phyloP scores from a whole-genome alignment of 2,329 filamentous ascomycete genomes.

The Penicillium sp. region DNA sequence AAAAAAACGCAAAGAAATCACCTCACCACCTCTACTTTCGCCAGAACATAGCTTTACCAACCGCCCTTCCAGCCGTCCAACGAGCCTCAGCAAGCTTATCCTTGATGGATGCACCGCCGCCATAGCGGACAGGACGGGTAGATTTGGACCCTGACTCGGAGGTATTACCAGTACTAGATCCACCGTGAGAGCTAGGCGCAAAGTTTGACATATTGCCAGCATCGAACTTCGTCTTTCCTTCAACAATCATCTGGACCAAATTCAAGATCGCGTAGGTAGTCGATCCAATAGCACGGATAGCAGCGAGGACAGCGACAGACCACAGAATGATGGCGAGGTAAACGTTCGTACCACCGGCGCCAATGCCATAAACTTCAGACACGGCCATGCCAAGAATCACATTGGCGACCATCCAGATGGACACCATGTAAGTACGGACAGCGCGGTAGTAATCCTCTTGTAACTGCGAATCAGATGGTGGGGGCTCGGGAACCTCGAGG shows the following conservation, averaged over 20 bases:
- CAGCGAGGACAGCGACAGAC: constrained; percentile 79
- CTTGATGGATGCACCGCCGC: constrained; percentile 34
- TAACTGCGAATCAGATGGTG: constrained; percentile 71
- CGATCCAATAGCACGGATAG: constrained; percentile 82
- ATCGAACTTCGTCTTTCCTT: constrained; percentile 70
- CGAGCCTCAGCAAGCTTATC: constrained; percentile 38
- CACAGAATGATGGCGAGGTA: constrained; percentile 94
- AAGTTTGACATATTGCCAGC: constrained; percentile 37
- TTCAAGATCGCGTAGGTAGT: constrained; percentile 82
- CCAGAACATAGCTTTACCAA: constrained; percentile 43
- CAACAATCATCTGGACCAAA: constrained; percentile 76
- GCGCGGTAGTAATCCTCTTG: constrained; percentile 99
- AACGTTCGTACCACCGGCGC: constrained; percentile 73
- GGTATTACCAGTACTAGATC: constrained; percentile 21
- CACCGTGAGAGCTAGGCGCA: constrained; percentile 24
- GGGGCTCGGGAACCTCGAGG: constrained; percentile 69
- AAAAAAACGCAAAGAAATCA: constrained; percentile 1
- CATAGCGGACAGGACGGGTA: constrained; percentile 29
- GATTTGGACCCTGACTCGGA: constrained; percentile 18
- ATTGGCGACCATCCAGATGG: constrained; percentile 90
- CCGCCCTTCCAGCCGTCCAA: constrained; percentile 35
- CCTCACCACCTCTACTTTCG: constrained; percentile 30
- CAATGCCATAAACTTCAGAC: constrained; percentile 75
- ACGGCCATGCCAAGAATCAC: constrained; percentile 91
- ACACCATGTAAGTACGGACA: constrained; percentile 96